phyloP scores from a whole-genome alignment of 2,329 filamentous ascomycete genomes.

The Xylaria sp. region DNA sequence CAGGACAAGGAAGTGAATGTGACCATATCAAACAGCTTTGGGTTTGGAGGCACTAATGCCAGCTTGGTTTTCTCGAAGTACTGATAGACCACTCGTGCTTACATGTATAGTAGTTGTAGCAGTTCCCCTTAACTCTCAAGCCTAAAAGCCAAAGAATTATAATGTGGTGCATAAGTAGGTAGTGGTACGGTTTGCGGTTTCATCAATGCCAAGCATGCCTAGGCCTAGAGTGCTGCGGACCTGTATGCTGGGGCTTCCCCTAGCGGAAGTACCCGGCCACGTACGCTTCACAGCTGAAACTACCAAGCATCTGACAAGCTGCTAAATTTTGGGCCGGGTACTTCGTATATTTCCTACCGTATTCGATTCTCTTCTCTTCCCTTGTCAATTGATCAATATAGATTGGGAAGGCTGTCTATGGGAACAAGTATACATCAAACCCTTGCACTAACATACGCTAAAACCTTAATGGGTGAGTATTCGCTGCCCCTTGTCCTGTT shows the following conservation, averaged over 20 bases:
- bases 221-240: background rate
- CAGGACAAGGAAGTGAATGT: slow-evolving; percentile 78
- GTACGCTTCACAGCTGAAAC: slow-evolving; percentile 26
- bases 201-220: slow-evolving; percentile 1
- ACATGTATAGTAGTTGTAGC: slow-evolving; percentile 17
- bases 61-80: slow-evolving; percentile 76
- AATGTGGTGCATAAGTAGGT: no score
- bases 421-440: background rate
- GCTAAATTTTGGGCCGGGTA: background rate
- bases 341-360: background rate
- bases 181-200: no score
- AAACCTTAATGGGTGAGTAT: background rate
- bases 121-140: background rate
- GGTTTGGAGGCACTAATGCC: slow-evolving; percentile 96
- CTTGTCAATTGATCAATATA: background rate
- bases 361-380: background rate
- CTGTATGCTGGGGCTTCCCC: no score
- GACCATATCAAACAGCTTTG: slow-evolving; percentile 93
- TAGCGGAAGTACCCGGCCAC: slow-evolving; percentile 15
- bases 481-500: background rate
- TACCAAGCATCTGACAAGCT: slow-evolving; percentile 21
- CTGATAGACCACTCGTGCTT: background rate
- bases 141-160: background rate
- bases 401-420: background rate
- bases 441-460: background rate